These are phyloP conservation scores for Rhodotorula glutinis DNA, from an alignment of 1,284 basidiomycete species.

Conservation along the genomic window DNA sequence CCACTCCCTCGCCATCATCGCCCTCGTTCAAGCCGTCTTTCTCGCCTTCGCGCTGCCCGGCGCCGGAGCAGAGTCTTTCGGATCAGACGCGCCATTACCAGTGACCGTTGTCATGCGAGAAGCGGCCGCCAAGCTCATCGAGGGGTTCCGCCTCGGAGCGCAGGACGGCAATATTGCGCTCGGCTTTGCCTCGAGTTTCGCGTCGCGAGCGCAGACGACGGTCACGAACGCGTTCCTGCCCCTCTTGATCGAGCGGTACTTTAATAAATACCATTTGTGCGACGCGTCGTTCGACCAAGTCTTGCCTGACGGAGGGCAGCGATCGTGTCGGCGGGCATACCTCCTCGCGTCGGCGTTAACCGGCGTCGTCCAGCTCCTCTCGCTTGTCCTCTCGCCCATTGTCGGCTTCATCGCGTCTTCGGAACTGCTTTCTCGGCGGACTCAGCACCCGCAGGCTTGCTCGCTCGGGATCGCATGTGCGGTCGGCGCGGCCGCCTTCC, in stretches of 20 bases:
- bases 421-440: neutral
- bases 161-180: slow-evolving; percentile 23
- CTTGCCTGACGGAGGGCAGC: neutral
- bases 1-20: slow-evolving; percentile 4
- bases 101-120: neutral
- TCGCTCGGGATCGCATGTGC: slow-evolving; percentile 15
- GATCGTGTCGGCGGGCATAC: slow-evolving; percentile 33
- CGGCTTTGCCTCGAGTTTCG: slow-evolving; percentile 33
- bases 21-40: neutral
- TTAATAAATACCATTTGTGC: slow-evolving; percentile 14
- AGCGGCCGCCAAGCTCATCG: slow-evolving; percentile 10
- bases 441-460: slow-evolving; percentile 4
- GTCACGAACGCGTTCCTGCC: slow-evolving; percentile 37
- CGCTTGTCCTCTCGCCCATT: slow-evolving; percentile 35
- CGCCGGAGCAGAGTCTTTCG: too few relatives aligned
- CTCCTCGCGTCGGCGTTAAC: slow-evolving; percentile 38
- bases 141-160: slow-evolving; percentile 29
- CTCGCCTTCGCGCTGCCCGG: neutral
- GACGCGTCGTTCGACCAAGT: neutral
- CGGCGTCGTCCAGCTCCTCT: slow-evolving; percentile 36
- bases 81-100: too few relatives aligned
- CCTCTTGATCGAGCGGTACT: slow-evolving; percentile 34
- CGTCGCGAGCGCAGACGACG: slow-evolving; percentile 23
- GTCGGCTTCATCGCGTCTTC: slow-evolving; percentile 22
- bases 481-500: slow-evolving; percentile 28